Conservation (phyloP, 345 rosid genomes). For the Eucalyptus sp. region DNA sequence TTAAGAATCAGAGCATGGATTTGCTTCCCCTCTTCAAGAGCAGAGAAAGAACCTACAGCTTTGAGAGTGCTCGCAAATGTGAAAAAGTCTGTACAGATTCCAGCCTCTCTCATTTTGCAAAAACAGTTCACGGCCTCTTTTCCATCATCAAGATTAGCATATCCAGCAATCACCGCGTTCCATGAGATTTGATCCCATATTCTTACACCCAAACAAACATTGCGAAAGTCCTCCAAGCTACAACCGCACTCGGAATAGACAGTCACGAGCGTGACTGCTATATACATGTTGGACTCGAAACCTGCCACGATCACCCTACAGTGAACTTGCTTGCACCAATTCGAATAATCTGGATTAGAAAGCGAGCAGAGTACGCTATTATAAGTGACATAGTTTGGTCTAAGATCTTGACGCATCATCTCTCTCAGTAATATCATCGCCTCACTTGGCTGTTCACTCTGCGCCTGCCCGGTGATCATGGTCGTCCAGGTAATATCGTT, state of each 20-base stretch:
- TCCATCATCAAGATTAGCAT: conserved; percentile 7
- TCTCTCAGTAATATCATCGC: conserved; percentile 14
- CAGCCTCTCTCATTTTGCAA: conserved; percentile 12
- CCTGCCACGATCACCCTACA: conserved; percentile 14
- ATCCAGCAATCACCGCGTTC: conserved; percentile 26
- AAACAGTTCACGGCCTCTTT: conserved; percentile 9
- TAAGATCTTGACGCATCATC: conserved; percentile 7
- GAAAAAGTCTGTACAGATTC: conserved; percentile 7
- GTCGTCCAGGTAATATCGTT: conserved; percentile 21
- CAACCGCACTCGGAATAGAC: conserved; percentile 11
- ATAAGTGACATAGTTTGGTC: conserved; percentile 6
- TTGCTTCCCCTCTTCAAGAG: conserved; percentile 14
- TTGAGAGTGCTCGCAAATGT: conserved; percentile 14
- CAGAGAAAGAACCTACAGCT: conserved; percentile 9
- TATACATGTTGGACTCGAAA: conserved; percentile 4
- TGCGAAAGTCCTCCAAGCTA: conserved; percentile 10
- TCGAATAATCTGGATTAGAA: background rate
- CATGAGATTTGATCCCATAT: conserved; percentile 15
- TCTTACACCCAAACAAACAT: background rate
- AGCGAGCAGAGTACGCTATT: conserved; percentile 19
- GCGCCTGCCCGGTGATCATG: conserved; percentile 14
- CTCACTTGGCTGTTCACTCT: conserved; percentile 3
- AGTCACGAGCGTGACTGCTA: conserved; percentile 8
- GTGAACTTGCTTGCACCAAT: conserved; percentile 22
- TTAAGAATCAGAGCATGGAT: conserved; percentile 17